These are phyloP conservation scores for Martensiomyces pterosporus DNA, from an alignment of 192 early-diverging fungal species.

Conservation along the genomic window DNA sequence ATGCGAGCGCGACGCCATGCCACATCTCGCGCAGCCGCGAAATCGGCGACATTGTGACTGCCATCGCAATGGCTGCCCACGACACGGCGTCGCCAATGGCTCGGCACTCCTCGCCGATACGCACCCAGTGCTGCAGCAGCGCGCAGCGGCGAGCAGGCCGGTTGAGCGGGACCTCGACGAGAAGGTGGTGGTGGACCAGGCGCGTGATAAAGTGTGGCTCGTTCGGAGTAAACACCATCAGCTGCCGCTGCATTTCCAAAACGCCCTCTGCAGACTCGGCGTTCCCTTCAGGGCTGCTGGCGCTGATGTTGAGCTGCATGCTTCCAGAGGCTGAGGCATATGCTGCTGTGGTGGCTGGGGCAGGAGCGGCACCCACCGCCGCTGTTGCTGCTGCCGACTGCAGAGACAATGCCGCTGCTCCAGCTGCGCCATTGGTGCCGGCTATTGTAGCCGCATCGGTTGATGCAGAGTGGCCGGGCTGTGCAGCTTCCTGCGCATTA, in stretches of 20 bases:
- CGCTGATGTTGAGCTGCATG: not conserved
- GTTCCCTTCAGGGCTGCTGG: not conserved
- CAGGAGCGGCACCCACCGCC: no score
- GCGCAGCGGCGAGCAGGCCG: conserved; percentile 47
- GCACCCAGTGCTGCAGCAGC: conserved; percentile 67
- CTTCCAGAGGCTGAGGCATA: not conserved
- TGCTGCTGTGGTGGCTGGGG: no score
- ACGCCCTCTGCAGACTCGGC: conserved; percentile 7
- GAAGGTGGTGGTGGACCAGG: conserved; percentile 62
- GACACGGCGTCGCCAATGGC: conserved; percentile 59
- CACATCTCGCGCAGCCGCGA: conserved; percentile 66
- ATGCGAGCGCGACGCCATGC: conserved; percentile 54
- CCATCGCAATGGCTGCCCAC: conserved; percentile 65
- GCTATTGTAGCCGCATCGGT: not conserved
- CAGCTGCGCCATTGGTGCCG: not conserved
- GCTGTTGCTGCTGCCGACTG: conserved; percentile 1
- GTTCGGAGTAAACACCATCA: conserved; percentile 51
- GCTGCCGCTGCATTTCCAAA: conserved; percentile 33
- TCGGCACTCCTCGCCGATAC: conserved; percentile 54
- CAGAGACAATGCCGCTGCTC: not conserved
- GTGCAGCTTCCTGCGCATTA: conserved; percentile 1
- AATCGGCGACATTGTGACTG: conserved; percentile 61
- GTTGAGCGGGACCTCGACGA: conserved; percentile 55
- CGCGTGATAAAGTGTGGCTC: conserved; percentile 72
- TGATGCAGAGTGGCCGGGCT: not conserved